Base-by-base conservation (phyloP, 169 alveolate species). In the Cryptosporidium canis region DNA sequence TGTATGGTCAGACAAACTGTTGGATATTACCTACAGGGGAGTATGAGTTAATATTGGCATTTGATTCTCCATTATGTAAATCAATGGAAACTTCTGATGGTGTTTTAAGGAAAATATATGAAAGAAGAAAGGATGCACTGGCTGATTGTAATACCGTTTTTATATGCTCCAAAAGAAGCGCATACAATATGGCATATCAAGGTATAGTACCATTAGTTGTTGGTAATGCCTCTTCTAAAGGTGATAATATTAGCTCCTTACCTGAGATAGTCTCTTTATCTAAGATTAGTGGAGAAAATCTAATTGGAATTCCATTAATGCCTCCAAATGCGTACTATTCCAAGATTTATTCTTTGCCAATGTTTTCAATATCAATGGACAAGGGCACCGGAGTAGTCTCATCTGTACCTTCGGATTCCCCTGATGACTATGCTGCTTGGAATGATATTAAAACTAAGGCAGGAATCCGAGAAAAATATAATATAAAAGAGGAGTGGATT, bases 361-460 rank as follows among this genome's bases (percentile, higher is more conserved):
- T 98, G 99, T 93, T 96, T 56, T 96, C 99, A 27, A 98, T 98
- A 41, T 95, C 97, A 67, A 98, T 98, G 99, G 93, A 95, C 44
- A 97, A 97, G 92, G 98, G 93, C 24, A 98, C 99, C 1, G 99
- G 99, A 21, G 95, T 98, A 24, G 99, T 98, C 2, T 97, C 99
- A 33, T 95, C 99, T 29, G 99, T 98, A 0, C 99, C 99, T n/a
- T 96, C 99, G 33, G 99, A 98, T 85, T 95, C 99, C 9, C 99
- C 99, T n/a, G 99, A 98, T 90, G 99, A 98, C 90, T 98, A 96
- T 92, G 98, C 98, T 5, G 96, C 98, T 43, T 87, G 97, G 83
- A 93, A 94, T 83, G 99, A 96, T 63, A 95, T 96, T 83, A 91
- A 95, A 92, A 95, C 94, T 53, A 97, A 98, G 91, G 94, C 93